A percentile compares a stretch with the other conserved stretches of the same genome.
These are phyloP conservation scores for Debaryomyces nepalensis DNA, from an alignment of 1,139 yeast species.

Conservation along the genomic window DNA sequence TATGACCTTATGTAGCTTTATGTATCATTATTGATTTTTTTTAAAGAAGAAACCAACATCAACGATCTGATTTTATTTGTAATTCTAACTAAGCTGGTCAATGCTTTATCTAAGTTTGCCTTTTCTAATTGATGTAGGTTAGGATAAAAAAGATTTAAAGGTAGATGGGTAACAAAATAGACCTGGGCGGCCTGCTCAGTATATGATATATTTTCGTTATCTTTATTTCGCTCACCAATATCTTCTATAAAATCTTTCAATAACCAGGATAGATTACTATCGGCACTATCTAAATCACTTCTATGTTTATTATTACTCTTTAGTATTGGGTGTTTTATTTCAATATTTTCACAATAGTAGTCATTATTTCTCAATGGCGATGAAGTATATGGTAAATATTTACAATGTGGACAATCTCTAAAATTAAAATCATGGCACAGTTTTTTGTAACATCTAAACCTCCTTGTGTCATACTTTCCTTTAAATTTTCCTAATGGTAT, in stretches of 20 bases:
- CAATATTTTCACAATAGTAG: slow-evolving; percentile 10
- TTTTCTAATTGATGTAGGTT: slow-evolving; percentile 1
- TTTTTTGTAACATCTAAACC: slow-evolving; percentile 19
- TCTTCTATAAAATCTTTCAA: slow-evolving; percentile 8
- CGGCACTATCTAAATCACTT: slow-evolving; percentile 1
- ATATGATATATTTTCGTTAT: background rate
- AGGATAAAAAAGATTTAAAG: background rate
- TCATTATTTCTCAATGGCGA: slow-evolving; percentile 25
- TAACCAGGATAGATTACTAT: slow-evolving; percentile 3
- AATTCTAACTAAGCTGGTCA: slow-evolving; percentile 1
- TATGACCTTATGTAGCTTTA: slow-evolving; percentile 1
- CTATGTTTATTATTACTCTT: background rate
- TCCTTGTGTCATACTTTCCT: slow-evolving; percentile 25
- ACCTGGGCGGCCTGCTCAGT: background rate
- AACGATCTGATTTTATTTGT: slow-evolving; percentile 4
- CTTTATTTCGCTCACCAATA: background rate
- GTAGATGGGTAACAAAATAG: background rate
- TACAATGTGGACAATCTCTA: slow-evolving; percentile 27
- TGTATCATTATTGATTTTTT: background rate
- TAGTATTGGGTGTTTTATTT: slow-evolving; percentile 1
- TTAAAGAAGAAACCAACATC: background rate
- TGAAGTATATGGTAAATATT: slow-evolving; percentile 27
- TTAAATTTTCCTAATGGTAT: slow-evolving; percentile 21
- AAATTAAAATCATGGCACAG: slow-evolving; percentile 11
- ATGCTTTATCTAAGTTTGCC: background rate